These are phyloP conservation scores for Prinsepia uniflora DNA, from an alignment of 306 rosid species.

Conservation along the genomic window DNA sequence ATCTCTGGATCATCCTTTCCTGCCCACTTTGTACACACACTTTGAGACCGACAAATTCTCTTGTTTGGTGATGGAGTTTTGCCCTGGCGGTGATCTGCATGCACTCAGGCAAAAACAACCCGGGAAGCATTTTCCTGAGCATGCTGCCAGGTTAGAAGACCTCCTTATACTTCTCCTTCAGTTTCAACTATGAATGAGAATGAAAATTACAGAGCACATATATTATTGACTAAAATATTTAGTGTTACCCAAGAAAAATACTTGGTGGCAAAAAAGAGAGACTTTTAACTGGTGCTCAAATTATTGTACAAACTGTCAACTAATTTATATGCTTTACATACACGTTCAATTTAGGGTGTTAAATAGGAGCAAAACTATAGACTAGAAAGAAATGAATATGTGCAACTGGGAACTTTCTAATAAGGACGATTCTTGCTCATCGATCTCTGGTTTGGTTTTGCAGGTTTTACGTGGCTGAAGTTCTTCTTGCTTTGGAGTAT, in stretches of 20 bases:
- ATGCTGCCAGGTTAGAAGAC: conserved; percentile 82
- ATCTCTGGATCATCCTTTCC: conserved; percentile 92
- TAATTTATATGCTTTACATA: background rate
- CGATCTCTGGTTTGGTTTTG: conserved; percentile 21
- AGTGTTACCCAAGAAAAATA: background rate
- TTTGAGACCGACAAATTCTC: conserved; percentile 81
- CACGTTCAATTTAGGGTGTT: background rate
- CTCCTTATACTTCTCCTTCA: conserved; percentile 13
- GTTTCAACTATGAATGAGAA: background rate
- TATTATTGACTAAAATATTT: background rate
- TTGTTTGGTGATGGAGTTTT: conserved; percentile 90
- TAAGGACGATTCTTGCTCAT: conserved; percentile 7
- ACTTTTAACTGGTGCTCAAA: background rate
- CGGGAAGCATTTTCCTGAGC: conserved; percentile 77
- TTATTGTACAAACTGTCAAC: background rate
- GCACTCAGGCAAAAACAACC: conserved; percentile 87
- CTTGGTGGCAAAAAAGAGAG: background rate
- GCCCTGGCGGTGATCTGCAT: conserved; percentile 95
- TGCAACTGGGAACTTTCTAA: background rate
- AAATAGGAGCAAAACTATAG: background rate
- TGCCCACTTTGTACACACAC: conserved; percentile 82
- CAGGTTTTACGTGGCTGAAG: conserved; percentile 98
- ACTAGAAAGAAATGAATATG: background rate
- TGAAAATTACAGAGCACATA: background rate
- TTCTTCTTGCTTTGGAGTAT: conserved; percentile 96